Conservation (phyloP, 2,329 filamentous ascomycete species). For the Talaromyces sp. region DNA sequence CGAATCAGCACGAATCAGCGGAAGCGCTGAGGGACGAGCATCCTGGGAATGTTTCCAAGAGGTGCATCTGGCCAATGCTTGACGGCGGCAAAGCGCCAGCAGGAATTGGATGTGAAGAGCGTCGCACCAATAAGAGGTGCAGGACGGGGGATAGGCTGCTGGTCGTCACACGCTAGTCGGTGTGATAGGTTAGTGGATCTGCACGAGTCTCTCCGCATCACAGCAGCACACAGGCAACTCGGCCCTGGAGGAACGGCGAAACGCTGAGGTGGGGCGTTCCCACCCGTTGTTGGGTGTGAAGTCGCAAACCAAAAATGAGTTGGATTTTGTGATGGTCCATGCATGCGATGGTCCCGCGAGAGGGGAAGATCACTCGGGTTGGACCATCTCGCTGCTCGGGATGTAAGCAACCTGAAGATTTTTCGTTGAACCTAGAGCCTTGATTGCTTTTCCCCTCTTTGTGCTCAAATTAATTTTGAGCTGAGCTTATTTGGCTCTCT, state of each 20-base stretch:
- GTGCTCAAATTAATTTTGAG: too few relatives aligned
- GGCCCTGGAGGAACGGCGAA: constrained; percentile 11
- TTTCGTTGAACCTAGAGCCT: too few relatives aligned
- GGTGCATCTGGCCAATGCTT: constrained; percentile 41
- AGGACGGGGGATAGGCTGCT: constrained; percentile 22
- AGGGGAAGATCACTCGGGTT: not conserved
- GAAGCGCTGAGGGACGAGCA: constrained; percentile 22
- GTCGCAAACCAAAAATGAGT: not conserved
- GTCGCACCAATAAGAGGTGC: constrained; percentile 33
- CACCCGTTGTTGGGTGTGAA: not conserved
- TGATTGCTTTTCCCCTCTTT: too few relatives aligned
- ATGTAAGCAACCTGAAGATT: too few relatives aligned
- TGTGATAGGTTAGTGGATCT: constrained; percentile 37
- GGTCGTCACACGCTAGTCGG: constrained; percentile 38
- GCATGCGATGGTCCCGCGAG: not conserved
- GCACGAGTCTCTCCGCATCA: constrained; percentile 26
- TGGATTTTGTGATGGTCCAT: constrained; percentile 3
- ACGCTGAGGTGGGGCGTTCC: constrained; percentile 13
- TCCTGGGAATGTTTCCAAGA: constrained; percentile 29
- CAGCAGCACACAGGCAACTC: constrained; percentile 12
- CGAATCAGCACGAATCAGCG: constrained; percentile 33
- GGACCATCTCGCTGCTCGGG: not conserved
- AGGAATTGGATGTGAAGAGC: constrained; percentile 20
- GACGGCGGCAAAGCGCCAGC: constrained; percentile 38
- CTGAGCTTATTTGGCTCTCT: too few relatives aligned